Evolutionary conservation across 2,329 filamentous ascomycete genomes (phyloP).

Genomic region (Aspergillus fumigatiaffinis): DNA sequence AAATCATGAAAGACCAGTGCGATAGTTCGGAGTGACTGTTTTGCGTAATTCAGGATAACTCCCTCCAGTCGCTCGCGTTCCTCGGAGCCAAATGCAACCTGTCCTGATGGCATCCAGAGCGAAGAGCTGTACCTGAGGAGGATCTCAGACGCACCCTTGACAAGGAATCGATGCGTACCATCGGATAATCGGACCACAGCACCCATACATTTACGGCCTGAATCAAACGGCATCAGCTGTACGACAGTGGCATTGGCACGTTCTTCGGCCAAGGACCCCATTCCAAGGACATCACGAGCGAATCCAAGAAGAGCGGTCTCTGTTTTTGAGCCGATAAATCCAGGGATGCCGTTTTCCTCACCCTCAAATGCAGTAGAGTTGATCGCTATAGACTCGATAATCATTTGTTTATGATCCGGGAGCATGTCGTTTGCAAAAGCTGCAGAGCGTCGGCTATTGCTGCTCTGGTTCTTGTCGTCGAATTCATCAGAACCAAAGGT

Average conservation of each 20-base stretch:
- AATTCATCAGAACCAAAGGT: constrained; percentile 49
- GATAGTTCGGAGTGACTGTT: constrained; percentile 68
- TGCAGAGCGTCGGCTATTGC: too few species aligned
- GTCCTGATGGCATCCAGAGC: constrained; percentile 18
- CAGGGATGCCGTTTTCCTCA: constrained; percentile 60
- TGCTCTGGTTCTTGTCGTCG: constrained; percentile 23
- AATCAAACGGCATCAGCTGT: constrained; percentile 73
- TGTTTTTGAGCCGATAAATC: constrained; percentile 73
- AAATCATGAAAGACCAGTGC: constrained; percentile 71
- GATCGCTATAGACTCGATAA: constrained; percentile 41
- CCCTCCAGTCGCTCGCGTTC: constrained; percentile 25
- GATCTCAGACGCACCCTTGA: constrained; percentile 48
- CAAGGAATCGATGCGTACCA: constrained; percentile 40
- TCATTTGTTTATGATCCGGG: constrained; percentile 29
- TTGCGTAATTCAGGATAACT: constrained; percentile 41
- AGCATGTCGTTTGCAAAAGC: constrained; percentile 14
- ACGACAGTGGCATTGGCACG: constrained; percentile 57
- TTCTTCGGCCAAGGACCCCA: constrained; percentile 62
- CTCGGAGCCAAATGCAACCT: constrained; percentile 22
- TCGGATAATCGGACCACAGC: constrained; percentile 40
- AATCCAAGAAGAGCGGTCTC: constrained; percentile 69
- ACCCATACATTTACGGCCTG: constrained; percentile 64
- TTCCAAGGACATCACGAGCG: constrained; percentile 62
- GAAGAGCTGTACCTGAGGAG: constrained; percentile 38
- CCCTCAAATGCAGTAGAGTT: constrained; percentile 73